Conservation (phyloP, 352 stramenopile genomes). For the Globisporangium cederbergense region DNA sequence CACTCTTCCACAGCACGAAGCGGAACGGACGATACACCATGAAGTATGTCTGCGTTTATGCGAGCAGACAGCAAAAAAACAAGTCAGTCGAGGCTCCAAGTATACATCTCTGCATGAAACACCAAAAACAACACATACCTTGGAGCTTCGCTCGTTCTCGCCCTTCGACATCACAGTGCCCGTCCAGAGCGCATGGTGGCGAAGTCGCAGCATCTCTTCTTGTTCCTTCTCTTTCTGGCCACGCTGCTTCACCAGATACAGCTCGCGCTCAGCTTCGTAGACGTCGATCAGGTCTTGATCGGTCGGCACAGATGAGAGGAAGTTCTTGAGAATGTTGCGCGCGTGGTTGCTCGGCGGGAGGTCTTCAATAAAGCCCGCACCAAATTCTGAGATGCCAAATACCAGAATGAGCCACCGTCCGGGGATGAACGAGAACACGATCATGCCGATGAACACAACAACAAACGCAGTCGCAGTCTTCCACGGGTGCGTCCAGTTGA, state of each 20-base stretch:
- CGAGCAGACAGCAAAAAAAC: slow-evolving; percentile 20
- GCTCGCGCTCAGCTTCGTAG: slow-evolving; percentile 59
- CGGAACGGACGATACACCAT: slow-evolving; percentile 65
- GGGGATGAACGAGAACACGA: slow-evolving; percentile 68
- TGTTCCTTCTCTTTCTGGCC: slow-evolving; percentile 46
- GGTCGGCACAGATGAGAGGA: slow-evolving; percentile 73
- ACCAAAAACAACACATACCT: slow-evolving; percentile 34
- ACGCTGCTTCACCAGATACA: slow-evolving; percentile 56
- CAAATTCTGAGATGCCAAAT: slow-evolving; percentile 77
- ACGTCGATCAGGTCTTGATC: slow-evolving; percentile 78
- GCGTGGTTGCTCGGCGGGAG: slow-evolving; percentile 73
- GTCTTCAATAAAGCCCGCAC: slow-evolving; percentile 73
- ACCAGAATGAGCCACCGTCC: slow-evolving; percentile 72
- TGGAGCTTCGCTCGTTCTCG: slow-evolving; percentile 60
- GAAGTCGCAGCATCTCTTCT: slow-evolving; percentile 41
- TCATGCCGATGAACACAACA: slow-evolving; percentile 35
- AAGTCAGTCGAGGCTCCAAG: slow-evolving; percentile 3
- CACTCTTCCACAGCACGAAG: slow-evolving; percentile 79
- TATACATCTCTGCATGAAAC: background rate
- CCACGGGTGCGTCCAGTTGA: slow-evolving; percentile 88
- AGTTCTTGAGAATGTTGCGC: slow-evolving; percentile 78
- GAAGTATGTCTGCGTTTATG: slow-evolving; percentile 38
- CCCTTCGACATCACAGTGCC: slow-evolving; percentile 57
- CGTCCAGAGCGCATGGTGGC: slow-evolving; percentile 69
- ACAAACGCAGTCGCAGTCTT: slow-evolving; percentile 70